Evolutionary conservation across 225 moss, liverwort and hornwort genomes (phyloP), one percentile per base, ranked within the genome.

Genomic region (Neckera pumila): DNA sequence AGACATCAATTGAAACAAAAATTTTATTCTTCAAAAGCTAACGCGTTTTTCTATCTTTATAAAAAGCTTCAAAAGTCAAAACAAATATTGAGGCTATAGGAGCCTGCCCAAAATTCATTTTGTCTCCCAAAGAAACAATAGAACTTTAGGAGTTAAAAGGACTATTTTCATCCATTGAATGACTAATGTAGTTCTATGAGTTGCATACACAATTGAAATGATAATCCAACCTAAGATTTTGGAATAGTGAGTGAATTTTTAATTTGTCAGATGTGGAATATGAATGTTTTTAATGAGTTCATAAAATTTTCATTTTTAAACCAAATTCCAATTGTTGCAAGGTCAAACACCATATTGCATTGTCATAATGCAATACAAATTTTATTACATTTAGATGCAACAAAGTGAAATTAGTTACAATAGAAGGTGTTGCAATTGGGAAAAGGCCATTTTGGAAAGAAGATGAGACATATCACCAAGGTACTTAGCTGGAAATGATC

Each of bases 371-470:
- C 33, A 20, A 1, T 20, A 12, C 3, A 49, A 33, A 33, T 12
- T 33, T 20, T 12, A 33, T 1, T 33, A 49, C 4, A 71, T 20
- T 4, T 12, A 1, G 20, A 49, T 20, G 7, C 11, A 33, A 12
- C 1, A 20, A 33, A 49, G 12, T 3, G 0, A 75, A 19, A 49
- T 33, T 49, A 49, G 7, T 31, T 49, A 12, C 33, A 21, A 20
- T 33, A 75, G 4, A 20, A 75, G 12, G 2, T 4, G 0, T 33
- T 33, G 31, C 4, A 33, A 31, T 75, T 33, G 33, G 8, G 2
- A 2, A 33, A 3, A 14, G 12, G 2, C 0, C 33, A 75, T 33
- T 49, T 18, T 2, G 2, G 8, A 1, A 1, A 74, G 1, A 11
- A 1, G 1, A 75, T 4, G 17, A 31, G 49, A 49, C 30, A 2